Conservation (phyloP, 352 stramenopile genomes). For the Stramenopiles sp. region DNA sequence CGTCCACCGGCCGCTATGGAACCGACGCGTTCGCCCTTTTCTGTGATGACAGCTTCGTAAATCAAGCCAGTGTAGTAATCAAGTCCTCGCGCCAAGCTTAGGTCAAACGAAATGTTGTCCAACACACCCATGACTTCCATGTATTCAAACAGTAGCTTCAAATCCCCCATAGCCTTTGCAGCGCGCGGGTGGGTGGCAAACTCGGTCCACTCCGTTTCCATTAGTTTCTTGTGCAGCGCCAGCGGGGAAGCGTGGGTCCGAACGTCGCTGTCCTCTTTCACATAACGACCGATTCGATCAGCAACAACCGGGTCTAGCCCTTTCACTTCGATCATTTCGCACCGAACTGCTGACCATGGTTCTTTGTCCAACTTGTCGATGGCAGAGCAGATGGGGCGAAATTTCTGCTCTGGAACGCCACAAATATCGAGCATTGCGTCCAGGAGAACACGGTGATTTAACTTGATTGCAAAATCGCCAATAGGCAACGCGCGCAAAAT, state of each 20-base stretch:
- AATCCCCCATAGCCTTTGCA: slow-evolving; percentile 60
- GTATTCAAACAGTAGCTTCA: slow-evolving; percentile 86
- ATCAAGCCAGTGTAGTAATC: slow-evolving; percentile 99
- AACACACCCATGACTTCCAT: slow-evolving; percentile 87
- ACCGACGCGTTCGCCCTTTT: slow-evolving; percentile 44
- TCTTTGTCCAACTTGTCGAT: slow-evolving; percentile 99
- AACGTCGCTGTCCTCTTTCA: slow-evolving; percentile 53
- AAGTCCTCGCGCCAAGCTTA: slow-evolving; percentile 83
- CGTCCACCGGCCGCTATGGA: slow-evolving; percentile 87
- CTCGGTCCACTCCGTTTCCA: slow-evolving; percentile 37
- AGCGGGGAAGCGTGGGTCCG: slow-evolving; percentile 27
- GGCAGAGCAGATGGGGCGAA: slow-evolving; percentile 86
- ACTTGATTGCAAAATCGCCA: slow-evolving; percentile 66
- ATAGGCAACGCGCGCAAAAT: slow-evolving; percentile 49
- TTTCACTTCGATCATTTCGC: slow-evolving; percentile 94
- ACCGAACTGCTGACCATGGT: slow-evolving; percentile 58
- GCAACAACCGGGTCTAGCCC: slow-evolving; percentile 62
- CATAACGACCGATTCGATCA: slow-evolving; percentile 80
- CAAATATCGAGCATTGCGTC: slow-evolving; percentile 93
- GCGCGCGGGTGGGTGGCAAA: slow-evolving; percentile 69
- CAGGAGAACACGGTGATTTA: slow-evolving; percentile 87
- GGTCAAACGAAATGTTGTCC: slow-evolving; percentile 76
- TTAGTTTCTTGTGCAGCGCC: slow-evolving; percentile 49
- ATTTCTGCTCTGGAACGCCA: slow-evolving; percentile 84
- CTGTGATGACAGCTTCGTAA: slow-evolving; percentile 90